Base-by-base conservation (phyloP, 116 monocot species). In the Cymodocea nodosa region DNA sequence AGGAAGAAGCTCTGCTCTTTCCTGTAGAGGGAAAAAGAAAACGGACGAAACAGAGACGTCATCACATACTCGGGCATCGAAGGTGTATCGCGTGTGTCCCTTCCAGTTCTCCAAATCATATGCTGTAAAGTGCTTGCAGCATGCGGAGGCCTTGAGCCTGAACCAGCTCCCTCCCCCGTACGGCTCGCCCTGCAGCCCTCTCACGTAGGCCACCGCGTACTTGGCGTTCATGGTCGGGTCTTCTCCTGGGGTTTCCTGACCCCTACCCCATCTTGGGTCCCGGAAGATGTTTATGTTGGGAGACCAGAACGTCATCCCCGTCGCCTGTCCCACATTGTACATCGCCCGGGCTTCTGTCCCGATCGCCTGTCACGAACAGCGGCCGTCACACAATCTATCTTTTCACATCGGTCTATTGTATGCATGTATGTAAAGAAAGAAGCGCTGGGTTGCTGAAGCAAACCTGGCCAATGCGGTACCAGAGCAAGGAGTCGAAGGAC, bases 101-200 rank as follows among this genome's bases (percentile, higher is more conserved):
- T 60, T 52, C 83, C 86, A 87, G 59, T 66, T 73, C n/a, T 87
- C 83, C 15, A 87, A 9, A 53, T 83, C 80, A 20, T 83, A 83
- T 0, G 83, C 83, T 0, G 83, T 56, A 39, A 75, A 87, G 50
- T 87, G 87, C 71, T 87, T 87, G 71, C 83, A 87, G 37, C 86
- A 86, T 11, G 82, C 71, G 2, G 72, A 63, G 20, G 77, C 71
- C 64, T 77, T 77, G 67, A 48, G 36, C 66, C 68, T 4, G 36
- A 39, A 39, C n/a, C n/a, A n/a, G 9, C 39, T 39, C 9, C 39
- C 4, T 39, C 40, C 44, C 76, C 76, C 14, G 11, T 16, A n/a
- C n/a, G n/a, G n/a, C 1, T 70, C 56, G 15, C 73, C 76, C 35
- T 81, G 76, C 52, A 81, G 48, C 13, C 81, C 76, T 19, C 69